Percentiles rank a stretch among this genome's conserved stretches.
Conservation (phyloP, 371 early-diverging fungal species). For the Zychaea mexicana region DNA sequence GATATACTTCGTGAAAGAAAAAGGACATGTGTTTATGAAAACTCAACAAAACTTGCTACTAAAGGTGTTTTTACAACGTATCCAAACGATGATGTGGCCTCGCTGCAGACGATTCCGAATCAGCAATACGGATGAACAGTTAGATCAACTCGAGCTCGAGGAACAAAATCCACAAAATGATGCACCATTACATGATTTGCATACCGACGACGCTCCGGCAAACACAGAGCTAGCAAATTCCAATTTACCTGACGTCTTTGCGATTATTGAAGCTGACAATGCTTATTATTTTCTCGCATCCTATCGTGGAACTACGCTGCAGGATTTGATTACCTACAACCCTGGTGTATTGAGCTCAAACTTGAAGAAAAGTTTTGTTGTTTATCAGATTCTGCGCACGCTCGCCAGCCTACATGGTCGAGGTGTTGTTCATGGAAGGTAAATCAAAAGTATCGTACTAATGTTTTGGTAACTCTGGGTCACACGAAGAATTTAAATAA, state of each 20-base stretch:
- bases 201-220: neutral
- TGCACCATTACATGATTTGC: neutral
- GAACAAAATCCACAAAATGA: constrained; percentile 6
- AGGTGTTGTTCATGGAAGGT: constrained; percentile 64
- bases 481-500: too few relatives aligned
- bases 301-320: constrained; percentile 60
- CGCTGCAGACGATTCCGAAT: constrained; percentile 37
- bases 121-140: constrained; percentile 3
- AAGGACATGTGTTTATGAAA: neutral
- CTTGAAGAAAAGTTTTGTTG: constrained; percentile 61
- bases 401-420: constrained; percentile 55
- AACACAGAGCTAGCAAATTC: constrained; percentile 36
- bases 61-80: constrained; percentile 36
- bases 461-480: too few relatives aligned
- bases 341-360: constrained; percentile 65
- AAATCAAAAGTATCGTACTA: too few relatives aligned
- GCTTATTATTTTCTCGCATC: constrained; percentile 62
- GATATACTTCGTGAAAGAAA: neutral
- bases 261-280: constrained; percentile 57
- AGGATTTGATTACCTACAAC: constrained; percentile 65
- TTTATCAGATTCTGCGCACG: constrained; percentile 58
- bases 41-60: neutral
- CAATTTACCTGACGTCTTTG: constrained; percentile 61
- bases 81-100: constrained; percentile 46
- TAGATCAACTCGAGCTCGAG: constrained; percentile 23